phyloP scores from a whole-genome alignment of 1,284 basidiomycete genomes.

The Ustilago sp. region DNA sequence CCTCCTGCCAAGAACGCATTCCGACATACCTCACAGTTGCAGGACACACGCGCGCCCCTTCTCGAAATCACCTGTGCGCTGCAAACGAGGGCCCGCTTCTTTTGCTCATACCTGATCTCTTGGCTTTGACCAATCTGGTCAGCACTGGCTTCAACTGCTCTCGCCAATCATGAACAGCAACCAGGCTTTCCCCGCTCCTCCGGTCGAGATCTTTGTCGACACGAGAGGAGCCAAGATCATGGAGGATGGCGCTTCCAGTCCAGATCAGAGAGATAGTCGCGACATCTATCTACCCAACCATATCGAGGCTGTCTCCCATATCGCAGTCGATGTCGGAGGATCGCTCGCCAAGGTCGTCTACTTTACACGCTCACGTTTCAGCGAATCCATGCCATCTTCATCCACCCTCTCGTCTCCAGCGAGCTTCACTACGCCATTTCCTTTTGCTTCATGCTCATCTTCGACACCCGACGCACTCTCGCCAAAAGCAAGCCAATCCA shows the following conservation, averaged over 20 bases:
- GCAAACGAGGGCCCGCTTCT: neutral
- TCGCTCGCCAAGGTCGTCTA: constrained; percentile 98
- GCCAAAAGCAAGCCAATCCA: constrained; percentile 32
- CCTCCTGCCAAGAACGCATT: neutral
- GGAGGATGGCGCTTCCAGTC: constrained; percentile 57
- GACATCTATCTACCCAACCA: constrained; percentile 69
- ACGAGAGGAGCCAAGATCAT: constrained; percentile 63
- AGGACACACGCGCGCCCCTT: too few relatives aligned
- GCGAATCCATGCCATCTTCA: constrained; percentile 28
- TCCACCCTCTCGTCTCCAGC: constrained; percentile 16
- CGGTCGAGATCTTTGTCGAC: constrained; percentile 60
- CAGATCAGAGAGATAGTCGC: constrained; percentile 62
- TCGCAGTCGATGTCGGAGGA: constrained; percentile 78
- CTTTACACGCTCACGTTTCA: constrained; percentile 76
- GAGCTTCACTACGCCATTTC: constrained; percentile 14
- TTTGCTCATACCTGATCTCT: neutral
- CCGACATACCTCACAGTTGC: neutral
- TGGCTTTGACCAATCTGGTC: neutral
- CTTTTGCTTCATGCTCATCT: constrained; percentile 13
- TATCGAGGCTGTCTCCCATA: constrained; percentile 67
- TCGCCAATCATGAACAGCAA: constrained; percentile 40
- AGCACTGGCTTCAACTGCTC: neutral
- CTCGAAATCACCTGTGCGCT: neutral
- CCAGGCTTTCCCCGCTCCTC: constrained; percentile 47
- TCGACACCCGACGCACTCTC: constrained; percentile 33